Base-by-base conservation (phyloP, 257 asterid species). In the Oldenlandia corymbosa region DNA sequence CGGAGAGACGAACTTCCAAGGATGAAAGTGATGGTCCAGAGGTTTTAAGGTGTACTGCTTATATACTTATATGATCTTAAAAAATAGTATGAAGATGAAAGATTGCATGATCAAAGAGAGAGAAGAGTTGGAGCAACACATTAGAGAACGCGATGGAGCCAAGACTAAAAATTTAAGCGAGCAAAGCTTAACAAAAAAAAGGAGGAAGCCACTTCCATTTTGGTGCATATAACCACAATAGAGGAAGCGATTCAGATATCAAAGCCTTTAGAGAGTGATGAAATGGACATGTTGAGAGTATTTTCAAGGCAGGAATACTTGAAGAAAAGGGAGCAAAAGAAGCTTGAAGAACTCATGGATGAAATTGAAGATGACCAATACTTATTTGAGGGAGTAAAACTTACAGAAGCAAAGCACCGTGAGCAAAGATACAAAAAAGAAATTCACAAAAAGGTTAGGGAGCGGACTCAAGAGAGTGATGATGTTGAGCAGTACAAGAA, bases 61-160 rank as follows among this genome's bases (percentile, higher is more conserved):
- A n/a, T n/a, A n/a, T n/a, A n/a, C n/a, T n/a, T n/a, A n/a, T n/a
- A n/a, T n/a, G n/a, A n/a, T n/a, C n/a, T n/a, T n/a, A n/a, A n/a
- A n/a, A n/a, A 84, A 84, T 86, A 82, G 87, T 83, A 93, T 8
- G 95, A 89, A 59, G 96, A 86, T 67, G 95, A 89, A 70, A 77
- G 80, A 69, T 51, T 82, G 55, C 88, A 88, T 42, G 96, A 86
- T 68, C 93, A 81, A 81, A 81, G 78, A 66, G 96, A 86, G 78
- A 81, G 71, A 71, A 91, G 89, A 89, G 73, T 73, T 89, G 75
- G 96, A 86, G 75, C 73, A 42, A 21, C 85, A 81, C 70, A 58
- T 88, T 30, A 84, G 78, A 64, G 87, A 88, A 70, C 80, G 87
- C n/a, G 94, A 89, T 78, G 88, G 84, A 48, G 88, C 91, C 5